Conservation (phyloP, 2,329 filamentous ascomycete species). For the Aspergillus pseudoterreus region DNA sequence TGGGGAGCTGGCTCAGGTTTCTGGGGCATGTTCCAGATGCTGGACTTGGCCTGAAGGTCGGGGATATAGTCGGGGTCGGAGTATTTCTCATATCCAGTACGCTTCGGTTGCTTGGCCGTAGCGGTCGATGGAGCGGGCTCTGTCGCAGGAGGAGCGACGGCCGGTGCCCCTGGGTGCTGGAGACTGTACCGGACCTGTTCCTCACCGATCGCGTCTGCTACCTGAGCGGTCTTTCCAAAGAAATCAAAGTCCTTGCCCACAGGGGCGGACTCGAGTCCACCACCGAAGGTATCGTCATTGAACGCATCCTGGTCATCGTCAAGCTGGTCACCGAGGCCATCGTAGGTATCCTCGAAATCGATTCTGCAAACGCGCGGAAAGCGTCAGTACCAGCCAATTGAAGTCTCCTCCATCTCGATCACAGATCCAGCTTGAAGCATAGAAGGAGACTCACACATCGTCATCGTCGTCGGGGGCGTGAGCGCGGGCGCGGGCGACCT, state of each 20-base stretch:
- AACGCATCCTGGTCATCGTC: conserved; percentile 90
- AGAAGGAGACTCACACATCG: conserved; percentile 52
- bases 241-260: conserved; percentile 97
- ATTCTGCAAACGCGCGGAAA: conserved; percentile 45
- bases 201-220: conserved; percentile 80
- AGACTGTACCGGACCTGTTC: conserved; percentile 82
- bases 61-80: conserved; percentile 78
- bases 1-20: conserved; percentile 25
- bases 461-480: conserved; percentile 55
- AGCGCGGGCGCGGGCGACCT: conserved; percentile 60
- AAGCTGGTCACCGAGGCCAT: conserved; percentile 85
- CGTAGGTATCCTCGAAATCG: conserved; percentile 96
- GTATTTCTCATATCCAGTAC: conserved; percentile 90
- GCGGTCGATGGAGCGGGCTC: conserved; percentile 41
- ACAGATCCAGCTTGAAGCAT: conserved; percentile 15
- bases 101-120: conserved; percentile 54
- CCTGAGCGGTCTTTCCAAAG: conserved; percentile 85
- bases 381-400: background rate
- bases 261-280: conserved; percentile 43
- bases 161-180: conserved; percentile 56
- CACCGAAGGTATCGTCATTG: conserved; percentile 93
- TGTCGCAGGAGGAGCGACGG: conserved; percentile 30
- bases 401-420: background rate
- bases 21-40: conserved; percentile 74
- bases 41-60: conserved; percentile 87